Evolutionary conservation across 1,284 basidiomycete species (phyloP).

Genomic region (Lignosus rhinocerotis): DNA sequence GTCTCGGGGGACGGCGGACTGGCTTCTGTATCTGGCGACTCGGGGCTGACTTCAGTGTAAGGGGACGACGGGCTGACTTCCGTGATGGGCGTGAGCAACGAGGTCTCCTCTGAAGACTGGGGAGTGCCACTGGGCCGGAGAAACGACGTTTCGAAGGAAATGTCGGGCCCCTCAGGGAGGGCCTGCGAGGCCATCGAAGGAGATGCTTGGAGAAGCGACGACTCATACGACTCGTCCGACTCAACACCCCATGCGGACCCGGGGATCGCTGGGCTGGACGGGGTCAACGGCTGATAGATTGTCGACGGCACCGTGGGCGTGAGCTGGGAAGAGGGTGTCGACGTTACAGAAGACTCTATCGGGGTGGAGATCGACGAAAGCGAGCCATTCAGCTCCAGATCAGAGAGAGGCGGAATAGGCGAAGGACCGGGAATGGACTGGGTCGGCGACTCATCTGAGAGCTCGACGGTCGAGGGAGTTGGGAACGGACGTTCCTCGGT

Average conservation of each 20-base stretch:
- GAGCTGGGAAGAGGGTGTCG: constrained; percentile 34
- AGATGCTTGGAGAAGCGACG: constrained; percentile 64
- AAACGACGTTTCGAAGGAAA: constrained; percentile 58
- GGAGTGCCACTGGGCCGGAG: constrained; percentile 40
- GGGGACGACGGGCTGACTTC: constrained; percentile 37
- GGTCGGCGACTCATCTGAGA: not conserved
- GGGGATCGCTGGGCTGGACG: constrained; percentile 39
- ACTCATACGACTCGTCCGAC: constrained; percentile 68
- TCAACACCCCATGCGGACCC: constrained; percentile 57
- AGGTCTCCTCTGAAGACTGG: constrained; percentile 34
- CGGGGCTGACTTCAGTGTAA: not conserved
- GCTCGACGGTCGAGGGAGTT: constrained; percentile 14
- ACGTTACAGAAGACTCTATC: constrained; percentile 39
- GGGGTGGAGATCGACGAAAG: constrained; percentile 30
- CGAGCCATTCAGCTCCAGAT: constrained; percentile 21
- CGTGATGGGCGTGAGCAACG: constrained; percentile 35
- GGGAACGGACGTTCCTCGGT: constrained; percentile 1
- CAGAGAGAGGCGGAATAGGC: constrained; percentile 26
- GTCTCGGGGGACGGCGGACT: constrained; percentile 30
- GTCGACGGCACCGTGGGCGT: constrained; percentile 34
- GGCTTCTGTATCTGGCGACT: constrained; percentile 37
- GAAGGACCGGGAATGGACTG: constrained; percentile 30
- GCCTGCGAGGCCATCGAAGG: constrained; percentile 61
- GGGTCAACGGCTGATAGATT: constrained; percentile 23
- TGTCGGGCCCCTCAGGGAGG: constrained; percentile 57